Evolutionary conservation across 805 yeast species (phyloP).

Genomic region (Saturnispora sanitii): DNA sequence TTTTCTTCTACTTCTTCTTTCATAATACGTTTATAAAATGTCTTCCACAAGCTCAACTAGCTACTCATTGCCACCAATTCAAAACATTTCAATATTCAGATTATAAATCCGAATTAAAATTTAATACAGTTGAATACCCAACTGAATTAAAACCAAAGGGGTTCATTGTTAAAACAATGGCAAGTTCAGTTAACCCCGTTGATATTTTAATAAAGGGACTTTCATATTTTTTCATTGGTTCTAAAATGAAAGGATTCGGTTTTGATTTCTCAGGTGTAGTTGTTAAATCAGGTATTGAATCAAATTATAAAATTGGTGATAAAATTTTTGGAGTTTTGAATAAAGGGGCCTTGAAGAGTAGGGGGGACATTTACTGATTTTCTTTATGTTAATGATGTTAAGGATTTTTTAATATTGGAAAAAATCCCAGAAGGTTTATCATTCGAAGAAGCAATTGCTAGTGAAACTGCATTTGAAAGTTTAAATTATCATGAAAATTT

Average conservation of each 20-base stretch:
- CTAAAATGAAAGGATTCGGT: constrained; percentile 11
- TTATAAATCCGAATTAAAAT: constrained; percentile 7
- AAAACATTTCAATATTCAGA: constrained; percentile 14
- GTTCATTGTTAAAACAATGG: constrained; percentile 12
- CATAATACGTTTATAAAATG: no score
- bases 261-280: constrained; percentile 18
- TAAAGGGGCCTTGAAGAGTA: background rate
- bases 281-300: constrained; percentile 13
- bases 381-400: constrained; percentile 24
- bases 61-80: background rate
- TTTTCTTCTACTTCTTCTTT: background rate
- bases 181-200: constrained; percentile 15
- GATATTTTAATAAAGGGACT: constrained; percentile 11
- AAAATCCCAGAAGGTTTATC: constrained; percentile 38
- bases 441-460: constrained; percentile 47
- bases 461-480: constrained; percentile 44
- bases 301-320: constrained; percentile 15
- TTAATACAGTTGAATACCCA: constrained; percentile 6
- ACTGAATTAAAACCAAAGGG: constrained; percentile 9
- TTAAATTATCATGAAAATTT: constrained; percentile 4
- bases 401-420: constrained; percentile 16
- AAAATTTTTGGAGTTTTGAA: constrained; percentile 11
- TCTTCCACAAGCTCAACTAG: background rate
- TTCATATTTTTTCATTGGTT: constrained; percentile 7
- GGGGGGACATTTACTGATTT: constrained; percentile 39